These are phyloP conservation scores for Cucurbita ficifolia DNA, from an alignment of 306 rosid genomes.

Conservation along the genomic window DNA sequence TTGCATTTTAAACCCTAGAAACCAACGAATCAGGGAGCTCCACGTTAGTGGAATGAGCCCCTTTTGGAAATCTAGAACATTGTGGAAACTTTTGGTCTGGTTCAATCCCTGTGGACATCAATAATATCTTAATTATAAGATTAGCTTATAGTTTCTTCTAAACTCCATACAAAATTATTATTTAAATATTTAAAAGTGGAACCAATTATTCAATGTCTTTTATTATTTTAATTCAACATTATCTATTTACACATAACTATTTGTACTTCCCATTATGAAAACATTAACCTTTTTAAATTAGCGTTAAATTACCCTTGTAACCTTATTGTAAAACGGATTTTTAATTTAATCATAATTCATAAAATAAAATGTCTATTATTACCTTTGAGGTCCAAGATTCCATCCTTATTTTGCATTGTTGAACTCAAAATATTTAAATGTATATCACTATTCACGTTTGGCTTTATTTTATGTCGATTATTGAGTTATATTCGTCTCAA, in stretches of 20 bases:
- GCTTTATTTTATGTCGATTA: no score
- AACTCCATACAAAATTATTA: background rate
- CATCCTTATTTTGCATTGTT: no score
- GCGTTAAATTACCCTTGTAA: background rate
- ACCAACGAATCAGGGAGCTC: slow-evolving; percentile 14
- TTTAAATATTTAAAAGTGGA: slow-evolving; percentile 14
- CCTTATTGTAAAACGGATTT: background rate
- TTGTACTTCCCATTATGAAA: slow-evolving; percentile 23
- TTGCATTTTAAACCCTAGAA: background rate
- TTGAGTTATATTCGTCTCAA: no score
- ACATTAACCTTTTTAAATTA: background rate
- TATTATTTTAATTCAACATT: slow-evolving; percentile 15
- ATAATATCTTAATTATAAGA: slow-evolving; percentile 1
- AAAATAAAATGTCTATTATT: no score
- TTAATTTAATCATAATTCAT: no score
- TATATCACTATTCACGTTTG: no score
- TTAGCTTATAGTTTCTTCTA: background rate
- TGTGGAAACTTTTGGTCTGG: slow-evolving; percentile 19
- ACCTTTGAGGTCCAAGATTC: no score
- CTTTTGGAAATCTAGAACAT: slow-evolving; percentile 56
- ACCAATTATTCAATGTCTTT: slow-evolving; percentile 34
- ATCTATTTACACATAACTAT: background rate
- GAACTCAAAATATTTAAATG: no score
- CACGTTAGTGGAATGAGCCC: slow-evolving; percentile 20
- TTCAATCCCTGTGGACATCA: slow-evolving; percentile 70